Base-by-base conservation (phyloP, 345 rosid genomes). In the Dovyalis caffra region DNA sequence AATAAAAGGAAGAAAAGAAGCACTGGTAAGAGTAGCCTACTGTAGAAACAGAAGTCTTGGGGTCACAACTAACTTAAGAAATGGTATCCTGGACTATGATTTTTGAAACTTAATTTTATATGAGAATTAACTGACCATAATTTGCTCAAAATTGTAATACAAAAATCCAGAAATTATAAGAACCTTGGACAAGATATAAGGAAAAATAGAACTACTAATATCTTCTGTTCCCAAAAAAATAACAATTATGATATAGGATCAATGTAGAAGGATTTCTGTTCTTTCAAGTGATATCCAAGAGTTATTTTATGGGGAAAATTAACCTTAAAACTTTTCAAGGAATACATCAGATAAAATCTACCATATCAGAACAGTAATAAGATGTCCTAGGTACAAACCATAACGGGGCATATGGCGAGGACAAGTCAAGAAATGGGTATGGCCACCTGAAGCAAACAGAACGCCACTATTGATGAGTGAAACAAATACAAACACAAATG, bases 401-500 rank as follows among this genome's bases (percentile, higher is more conserved):
- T 40, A 86, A 31, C 31, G 93, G 91, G 73, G 95, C 95, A 83
- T 74, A 75, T 37, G 83, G 71, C 11, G 84, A 69, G 16, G 92
- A 85, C 58, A 88, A 78, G 73, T 89, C 87, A 23, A 92, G 90
- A 79, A 89, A 92, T 64, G 92, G 89, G 74, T 88, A 90, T 18
- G 95, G 95, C 97, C 95, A 92, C 87, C 91, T 92, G 81, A 20
- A 80, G 61, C 2, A 70, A 26, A 68, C 26, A 62, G 45, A 69
- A 67, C 21, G 43, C 14, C 64, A 47, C 18, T 33, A 12, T n/a
- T 45, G 20, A 70, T 60, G 65, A 69, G 57, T 53, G 64, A 78
- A 79, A 58, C 72, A 68, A 53, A 67, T 5, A 28, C 6, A n/a
- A 33, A 18, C 53, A 18, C 2, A 47, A 32, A 45, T 21, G 34